These are phyloP conservation scores for Neopestalotiopsis sp. DNA, from an alignment of 2,329 filamentous ascomycete genomes.

Conservation along the genomic window DNA sequence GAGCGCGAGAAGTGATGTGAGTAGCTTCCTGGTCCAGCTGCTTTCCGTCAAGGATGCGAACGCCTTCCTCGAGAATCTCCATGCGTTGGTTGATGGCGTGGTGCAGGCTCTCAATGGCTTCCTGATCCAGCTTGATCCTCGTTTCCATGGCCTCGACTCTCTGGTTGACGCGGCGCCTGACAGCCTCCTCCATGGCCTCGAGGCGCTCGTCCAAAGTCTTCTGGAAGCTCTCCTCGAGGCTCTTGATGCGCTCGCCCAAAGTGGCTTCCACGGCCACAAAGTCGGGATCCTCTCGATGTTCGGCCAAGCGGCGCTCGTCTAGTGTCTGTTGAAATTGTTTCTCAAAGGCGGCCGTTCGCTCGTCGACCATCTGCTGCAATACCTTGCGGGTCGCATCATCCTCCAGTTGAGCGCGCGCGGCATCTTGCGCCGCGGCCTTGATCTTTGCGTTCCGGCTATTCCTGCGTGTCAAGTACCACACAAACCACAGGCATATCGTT, in stretches of 20 bases:
- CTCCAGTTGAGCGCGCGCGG: neutral
- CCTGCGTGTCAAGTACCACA: constrained; percentile 3
- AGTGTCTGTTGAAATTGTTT: constrained; percentile 25
- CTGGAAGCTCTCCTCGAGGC: constrained; percentile 25
- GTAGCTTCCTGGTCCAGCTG: constrained; percentile 35
- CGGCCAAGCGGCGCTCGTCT: constrained; percentile 22
- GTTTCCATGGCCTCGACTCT: constrained; percentile 30
- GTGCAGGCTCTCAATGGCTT: constrained; percentile 30
- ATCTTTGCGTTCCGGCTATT: neutral
- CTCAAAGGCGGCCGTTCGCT: constrained; percentile 1
- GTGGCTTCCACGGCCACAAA: neutral
- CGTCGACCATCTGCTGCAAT: constrained; percentile 3
- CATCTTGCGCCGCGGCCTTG: neutral
- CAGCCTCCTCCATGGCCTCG: constrained; percentile 26
- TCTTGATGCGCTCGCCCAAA: constrained; percentile 23
- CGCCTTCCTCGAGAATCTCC: constrained; percentile 31
- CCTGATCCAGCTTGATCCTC: constrained; percentile 30
- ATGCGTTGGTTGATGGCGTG: constrained; percentile 28
- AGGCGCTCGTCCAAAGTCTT: constrained; percentile 24
- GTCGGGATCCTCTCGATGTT: constrained; percentile 1
- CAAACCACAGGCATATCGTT: neutral
- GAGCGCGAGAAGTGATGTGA: constrained; percentile 27
- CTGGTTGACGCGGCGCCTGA: constrained; percentile 30
- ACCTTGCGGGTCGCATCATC: constrained; percentile 2
- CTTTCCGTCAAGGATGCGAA: constrained; percentile 31